These are phyloP conservation scores for Trypanosoma grayi DNA, from an alignment of 208 protist genomes.

Conservation along the genomic window DNA sequence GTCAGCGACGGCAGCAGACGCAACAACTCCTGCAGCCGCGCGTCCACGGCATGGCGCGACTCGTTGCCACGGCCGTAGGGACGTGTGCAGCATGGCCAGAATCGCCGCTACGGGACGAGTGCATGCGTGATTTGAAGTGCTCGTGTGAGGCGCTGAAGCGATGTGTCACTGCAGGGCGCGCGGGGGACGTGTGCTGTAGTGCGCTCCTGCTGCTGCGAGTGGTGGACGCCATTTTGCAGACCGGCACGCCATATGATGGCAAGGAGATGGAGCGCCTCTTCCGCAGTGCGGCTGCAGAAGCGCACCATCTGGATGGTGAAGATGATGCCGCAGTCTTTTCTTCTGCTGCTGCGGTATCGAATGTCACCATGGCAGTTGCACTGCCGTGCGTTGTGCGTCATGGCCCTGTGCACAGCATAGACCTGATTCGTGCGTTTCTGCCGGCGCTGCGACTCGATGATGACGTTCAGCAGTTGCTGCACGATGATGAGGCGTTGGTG, in stretches of 20 bases:
- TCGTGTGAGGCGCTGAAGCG: constrained; percentile 20
- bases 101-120: constrained; percentile 9
- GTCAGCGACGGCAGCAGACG: not conserved
- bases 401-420: not conserved
- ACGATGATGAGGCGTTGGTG: not conserved
- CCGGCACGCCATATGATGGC: not conserved
- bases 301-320: not conserved
- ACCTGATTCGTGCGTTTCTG: not conserved
- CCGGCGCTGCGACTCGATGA: not conserved
- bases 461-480: not conserved
- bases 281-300: not conserved
- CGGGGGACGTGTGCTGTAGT: not conserved
- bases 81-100: constrained; percentile 5
- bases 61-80: constrained; percentile 1
- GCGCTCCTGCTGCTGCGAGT: constrained; percentile 1
- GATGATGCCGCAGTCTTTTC: too few species aligned
- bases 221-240: not conserved
- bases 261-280: constrained; percentile 1
- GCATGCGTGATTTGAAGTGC: constrained; percentile 3
- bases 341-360: not conserved
- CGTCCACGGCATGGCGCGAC: not conserved
- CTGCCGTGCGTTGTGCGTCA: constrained; percentile 7
- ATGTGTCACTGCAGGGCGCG: not conserved
- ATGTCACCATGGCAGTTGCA: constrained; percentile 5
- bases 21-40: not conserved